Evolutionary conservation across 192 early-diverging fungal genomes (phyloP).

Genomic region (Backusella sp.): DNA sequence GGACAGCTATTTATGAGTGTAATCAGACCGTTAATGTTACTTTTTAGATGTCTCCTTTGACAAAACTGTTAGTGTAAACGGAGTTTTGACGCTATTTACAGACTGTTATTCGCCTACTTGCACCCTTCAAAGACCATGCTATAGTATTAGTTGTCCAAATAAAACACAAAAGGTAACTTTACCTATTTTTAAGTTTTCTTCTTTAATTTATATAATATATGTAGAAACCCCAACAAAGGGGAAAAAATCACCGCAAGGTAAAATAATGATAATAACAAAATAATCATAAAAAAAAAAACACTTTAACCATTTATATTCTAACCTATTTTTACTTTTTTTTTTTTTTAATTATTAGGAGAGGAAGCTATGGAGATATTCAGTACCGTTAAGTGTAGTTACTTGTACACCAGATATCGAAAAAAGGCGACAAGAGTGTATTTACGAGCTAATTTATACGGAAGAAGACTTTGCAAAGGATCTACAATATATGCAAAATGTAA

Average conservation of each 20-base stretch:
- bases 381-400: conserved; percentile 73
- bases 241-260: conserved; percentile 27
- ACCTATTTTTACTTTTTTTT: background rate
- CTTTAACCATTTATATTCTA: background rate
- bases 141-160: conserved; percentile 84
- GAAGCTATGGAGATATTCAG: conserved; percentile 79
- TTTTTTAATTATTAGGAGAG: conserved; percentile 12
- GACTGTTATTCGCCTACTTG: conserved; percentile 96
- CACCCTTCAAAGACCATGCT: conserved; percentile 72
- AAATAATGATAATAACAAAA: conserved; percentile 25
- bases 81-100: conserved; percentile 85
- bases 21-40: background rate
- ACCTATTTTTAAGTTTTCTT: background rate
- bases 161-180: conserved; percentile 56
- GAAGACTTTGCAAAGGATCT: conserved; percentile 87
- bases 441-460: conserved; percentile 88
- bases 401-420: conserved; percentile 72
- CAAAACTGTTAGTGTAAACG: conserved; percentile 29
- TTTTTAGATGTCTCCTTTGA: background rate
- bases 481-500: conserved; percentile 71
- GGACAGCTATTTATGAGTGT: background rate
- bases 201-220: background rate
- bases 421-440: conserved; percentile 90
- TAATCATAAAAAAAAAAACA: background rate
- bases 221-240: conserved; percentile 7